phyloP scores from a whole-genome alignment of 805 yeast species.

The Lachancea nothofagi region DNA sequence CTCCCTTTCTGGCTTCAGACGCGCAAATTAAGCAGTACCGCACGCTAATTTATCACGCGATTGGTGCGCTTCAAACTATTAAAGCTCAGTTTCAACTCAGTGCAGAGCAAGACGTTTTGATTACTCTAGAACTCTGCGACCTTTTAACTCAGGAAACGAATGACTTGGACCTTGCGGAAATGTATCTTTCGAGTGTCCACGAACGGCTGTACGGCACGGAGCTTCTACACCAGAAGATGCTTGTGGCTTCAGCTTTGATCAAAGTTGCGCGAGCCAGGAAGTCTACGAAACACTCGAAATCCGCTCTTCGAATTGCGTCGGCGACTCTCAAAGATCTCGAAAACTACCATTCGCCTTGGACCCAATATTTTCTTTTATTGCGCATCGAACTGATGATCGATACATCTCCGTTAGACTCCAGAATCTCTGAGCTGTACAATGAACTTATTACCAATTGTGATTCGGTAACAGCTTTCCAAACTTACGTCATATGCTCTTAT shows the following conservation, averaged over 20 bases:
- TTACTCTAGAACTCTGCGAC: slow-evolving; percentile 25
- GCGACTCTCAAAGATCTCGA: slow-evolving; percentile 6
- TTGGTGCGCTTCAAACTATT: slow-evolving; percentile 20
- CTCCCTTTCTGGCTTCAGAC: slow-evolving; percentile 16
- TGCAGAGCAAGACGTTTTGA: slow-evolving; percentile 24
- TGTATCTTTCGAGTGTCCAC: slow-evolving; percentile 21
- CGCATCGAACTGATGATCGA: slow-evolving; percentile 7
- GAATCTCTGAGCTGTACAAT: slow-evolving; percentile 1
- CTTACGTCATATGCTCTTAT: slow-evolving; percentile 10
- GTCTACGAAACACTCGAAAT: slow-evolving; percentile 18
- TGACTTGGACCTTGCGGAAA: slow-evolving; percentile 27
- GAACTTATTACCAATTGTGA: slow-evolving; percentile 1
- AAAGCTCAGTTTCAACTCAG: slow-evolving; percentile 18
- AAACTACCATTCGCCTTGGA: slow-evolving; percentile 6
- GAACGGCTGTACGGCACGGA: slow-evolving; percentile 23
- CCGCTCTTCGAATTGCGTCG: slow-evolving; percentile 22
- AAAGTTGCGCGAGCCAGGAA: slow-evolving; percentile 17
- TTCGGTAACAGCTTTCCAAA: slow-evolving; percentile 4
- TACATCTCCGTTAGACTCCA: slow-evolving; percentile 1
- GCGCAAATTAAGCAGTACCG: slow-evolving; percentile 30
- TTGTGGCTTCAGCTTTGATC: slow-evolving; percentile 20
- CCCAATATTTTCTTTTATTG: slow-evolving; percentile 6
- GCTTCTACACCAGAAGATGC: slow-evolving; percentile 18
- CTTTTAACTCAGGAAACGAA: slow-evolving; percentile 30
- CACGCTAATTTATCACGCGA: slow-evolving; percentile 28